Evolutionary conservation across 768 basidiomycete species (phyloP), one percentile per base, ranked within the genome.

Genomic region (Leccinum sublutescens): DNA sequence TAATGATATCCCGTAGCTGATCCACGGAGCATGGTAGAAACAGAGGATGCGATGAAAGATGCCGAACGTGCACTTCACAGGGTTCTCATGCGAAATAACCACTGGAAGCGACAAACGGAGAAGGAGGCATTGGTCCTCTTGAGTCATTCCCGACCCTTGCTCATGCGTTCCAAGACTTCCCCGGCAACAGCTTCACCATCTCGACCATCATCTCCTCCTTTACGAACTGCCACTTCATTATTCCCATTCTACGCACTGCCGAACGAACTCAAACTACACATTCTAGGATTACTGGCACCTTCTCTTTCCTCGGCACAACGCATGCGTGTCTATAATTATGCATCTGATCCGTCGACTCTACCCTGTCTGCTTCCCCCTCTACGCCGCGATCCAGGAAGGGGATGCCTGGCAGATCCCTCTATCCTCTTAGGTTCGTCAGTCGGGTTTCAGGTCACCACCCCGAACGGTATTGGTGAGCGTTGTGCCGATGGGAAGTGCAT

Each of bases 211-310:
- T 60, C 66, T 12, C 67, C 55, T 19, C 55, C 58, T 58, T 38
- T 65, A 25, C 40, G 64, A 19, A 66, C 53, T 17, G 52, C 57
- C 38, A 59, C 67, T 5, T 65, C 63, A 25, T 25, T 65, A 29
- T 77, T 76, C 62, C 73, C 77, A 11, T 80, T 83, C 65, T 58
- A 66, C 14, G 62, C 64, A 21, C 72, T 89, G 31, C 88, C 88
- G 2, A 77, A 70, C 27, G 87, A 89, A 65, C 75, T 89, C 21
- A 80, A 82, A 56, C 74, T 83, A 6, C 64, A 83, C 68, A 80
- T 85, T 50, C 77, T 88, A 51, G 80, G 83, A 27, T 77, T 80
- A 62, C 65, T 86, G 29, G 79, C 84, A 5, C 86, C 85, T 15
- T 76, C 72, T 1, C 79, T 89, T 52, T 86, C 86, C 17, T 58